Evolutionary conservation across 2,329 filamentous ascomycete genomes (phyloP).

Genomic region (Aureobasidium sp.): DNA sequence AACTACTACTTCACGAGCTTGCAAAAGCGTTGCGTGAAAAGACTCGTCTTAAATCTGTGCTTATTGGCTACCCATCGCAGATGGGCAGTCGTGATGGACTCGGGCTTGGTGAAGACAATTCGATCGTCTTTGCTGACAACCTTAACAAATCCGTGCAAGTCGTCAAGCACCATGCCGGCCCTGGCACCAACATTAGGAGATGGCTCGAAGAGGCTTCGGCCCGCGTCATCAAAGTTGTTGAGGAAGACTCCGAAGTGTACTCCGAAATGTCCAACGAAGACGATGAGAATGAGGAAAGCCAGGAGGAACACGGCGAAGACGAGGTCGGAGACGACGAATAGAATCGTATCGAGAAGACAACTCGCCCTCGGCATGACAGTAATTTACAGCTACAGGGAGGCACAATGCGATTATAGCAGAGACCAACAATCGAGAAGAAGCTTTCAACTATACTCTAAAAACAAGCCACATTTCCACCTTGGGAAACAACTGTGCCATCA

Average conservation of each 20-base stretch:
- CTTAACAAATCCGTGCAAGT: background rate
- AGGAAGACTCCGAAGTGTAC: background rate
- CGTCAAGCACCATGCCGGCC: slow-evolving; percentile 6
- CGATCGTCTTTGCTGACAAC: background rate
- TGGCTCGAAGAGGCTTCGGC: slow-evolving; percentile 3
- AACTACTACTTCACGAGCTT: background rate
- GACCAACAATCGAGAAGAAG: no score
- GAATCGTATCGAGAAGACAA: no score
- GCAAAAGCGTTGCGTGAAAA: background rate
- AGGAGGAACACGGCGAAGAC: no score
- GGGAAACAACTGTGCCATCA: no score
- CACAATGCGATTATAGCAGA: no score
- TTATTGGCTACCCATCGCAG: slow-evolving; percentile 1
- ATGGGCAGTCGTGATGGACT: background rate
- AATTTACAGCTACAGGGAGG: no score
- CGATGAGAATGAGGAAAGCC: no score
- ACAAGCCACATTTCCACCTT: no score
- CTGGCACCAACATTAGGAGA: slow-evolving; percentile 4
- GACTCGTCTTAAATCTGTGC: background rate
- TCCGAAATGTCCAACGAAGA: no score
- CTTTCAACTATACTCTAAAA: no score
- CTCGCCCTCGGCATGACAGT: no score
- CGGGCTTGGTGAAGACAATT: background rate
- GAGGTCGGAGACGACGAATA: no score
- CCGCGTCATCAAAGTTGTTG: background rate